Conservation (phyloP, 73 alveolate species). For the Paramecium pentaurelia region DNA sequence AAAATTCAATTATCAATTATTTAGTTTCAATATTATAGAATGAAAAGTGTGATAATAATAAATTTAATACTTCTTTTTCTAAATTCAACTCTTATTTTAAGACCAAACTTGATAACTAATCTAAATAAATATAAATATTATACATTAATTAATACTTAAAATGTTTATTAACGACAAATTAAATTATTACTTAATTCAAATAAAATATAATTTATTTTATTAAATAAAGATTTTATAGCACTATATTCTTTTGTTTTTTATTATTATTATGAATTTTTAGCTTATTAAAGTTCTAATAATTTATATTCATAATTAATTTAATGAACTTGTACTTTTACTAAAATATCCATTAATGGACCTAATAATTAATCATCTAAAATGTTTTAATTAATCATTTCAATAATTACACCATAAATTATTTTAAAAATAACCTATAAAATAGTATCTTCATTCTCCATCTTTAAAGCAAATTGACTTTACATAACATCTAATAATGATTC, state of each 20-base stretch:
- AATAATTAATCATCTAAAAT: not conserved
- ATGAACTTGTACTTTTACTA: not conserved
- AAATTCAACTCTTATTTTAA: not conserved
- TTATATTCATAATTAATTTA: not conserved
- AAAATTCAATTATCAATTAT: not conserved
- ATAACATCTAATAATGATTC: not conserved
- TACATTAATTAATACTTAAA: not conserved
- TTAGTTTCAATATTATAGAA: not conserved
- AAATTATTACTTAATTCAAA: not conserved
- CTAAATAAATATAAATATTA: not conserved
- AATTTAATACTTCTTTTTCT: constrained; percentile 23
- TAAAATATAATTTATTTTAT: not conserved
- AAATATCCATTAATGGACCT: not conserved
- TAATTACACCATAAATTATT: not conserved
- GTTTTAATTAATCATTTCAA: not conserved
- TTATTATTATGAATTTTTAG: not conserved
- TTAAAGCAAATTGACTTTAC: constrained; percentile 1
- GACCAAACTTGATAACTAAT: not conserved
- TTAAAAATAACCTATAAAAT: not conserved
- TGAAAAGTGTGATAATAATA: not conserved
- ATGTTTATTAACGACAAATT: not conserved
- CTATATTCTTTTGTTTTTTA: not conserved
- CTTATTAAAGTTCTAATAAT: not conserved
- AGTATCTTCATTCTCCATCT: constrained; percentile 7
- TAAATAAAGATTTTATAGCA: not conserved